Percentiles rank a stretch among this genome's conserved stretches.
These are phyloP conservation scores for Magnusiomyces sp. DNA, from an alignment of 1,139 yeast species.

Conservation along the genomic window DNA sequence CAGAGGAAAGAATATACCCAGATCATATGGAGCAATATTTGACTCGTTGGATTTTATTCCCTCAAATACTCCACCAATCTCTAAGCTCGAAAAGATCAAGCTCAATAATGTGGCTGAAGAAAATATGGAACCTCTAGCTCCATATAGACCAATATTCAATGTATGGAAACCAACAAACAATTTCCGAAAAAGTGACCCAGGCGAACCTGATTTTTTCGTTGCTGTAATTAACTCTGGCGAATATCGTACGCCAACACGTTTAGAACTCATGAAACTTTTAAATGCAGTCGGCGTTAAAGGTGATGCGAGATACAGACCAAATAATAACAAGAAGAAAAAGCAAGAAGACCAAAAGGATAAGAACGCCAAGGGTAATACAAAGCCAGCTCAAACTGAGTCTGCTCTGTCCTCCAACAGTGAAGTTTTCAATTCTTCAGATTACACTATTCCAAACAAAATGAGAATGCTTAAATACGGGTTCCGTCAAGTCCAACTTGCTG, in stretches of 20 bases:
- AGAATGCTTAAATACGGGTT: slow-evolving; percentile 39
- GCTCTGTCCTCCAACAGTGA: too few relatives aligned
- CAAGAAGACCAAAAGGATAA: slow-evolving; percentile 17
- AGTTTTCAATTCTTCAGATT: too few relatives aligned
- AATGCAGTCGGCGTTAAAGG: slow-evolving; percentile 25
- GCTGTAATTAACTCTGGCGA: slow-evolving; percentile 48
- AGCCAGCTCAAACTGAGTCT: too few relatives aligned
- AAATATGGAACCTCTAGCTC: slow-evolving; percentile 13
- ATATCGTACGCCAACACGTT: slow-evolving; percentile 45
- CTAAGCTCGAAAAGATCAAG: not conserved
- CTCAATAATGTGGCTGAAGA: slow-evolving; percentile 1
- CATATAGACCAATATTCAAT: slow-evolving; percentile 39
- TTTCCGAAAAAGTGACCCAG: slow-evolving; percentile 64
- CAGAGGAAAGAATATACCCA: too few relatives aligned
- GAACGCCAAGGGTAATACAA: not conserved
- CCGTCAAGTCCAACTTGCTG: slow-evolving; percentile 50
- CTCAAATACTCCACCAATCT: slow-evolving; percentile 17
- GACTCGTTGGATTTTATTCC: slow-evolving; percentile 20
- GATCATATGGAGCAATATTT: too few relatives aligned
- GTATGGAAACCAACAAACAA: slow-evolving; percentile 79
- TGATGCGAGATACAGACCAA: slow-evolving; percentile 12
- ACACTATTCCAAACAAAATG: slow-evolving; percentile 26
- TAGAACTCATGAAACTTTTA: slow-evolving; percentile 29
- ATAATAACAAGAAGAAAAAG: slow-evolving; percentile 12
- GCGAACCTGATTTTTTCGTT: slow-evolving; percentile 68